Conservation (phyloP, 441 rosid genomes). For the Brassica hybrid region DNA sequence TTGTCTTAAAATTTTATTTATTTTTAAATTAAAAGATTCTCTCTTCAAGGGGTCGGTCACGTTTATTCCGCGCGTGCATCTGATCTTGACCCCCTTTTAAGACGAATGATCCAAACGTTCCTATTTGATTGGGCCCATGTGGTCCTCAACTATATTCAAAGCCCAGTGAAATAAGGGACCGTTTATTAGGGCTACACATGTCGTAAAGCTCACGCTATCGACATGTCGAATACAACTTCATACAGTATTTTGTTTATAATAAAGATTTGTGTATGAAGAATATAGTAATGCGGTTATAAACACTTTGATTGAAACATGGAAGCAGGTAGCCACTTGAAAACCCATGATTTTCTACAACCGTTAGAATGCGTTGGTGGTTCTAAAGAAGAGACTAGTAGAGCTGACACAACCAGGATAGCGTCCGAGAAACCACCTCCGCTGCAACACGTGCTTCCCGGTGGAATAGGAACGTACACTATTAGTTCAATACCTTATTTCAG, state of each 20-base stretch:
- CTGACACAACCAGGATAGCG: constrained; percentile 31
- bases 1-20: background rate
- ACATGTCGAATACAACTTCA: background rate
- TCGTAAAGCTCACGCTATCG: background rate
- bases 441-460: constrained; percentile 77
- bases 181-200: constrained; percentile 30
- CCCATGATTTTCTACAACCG: constrained; percentile 86
- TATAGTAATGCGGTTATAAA: background rate
- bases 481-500: constrained; percentile 57
- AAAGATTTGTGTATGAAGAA: background rate
- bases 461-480: constrained; percentile 78
- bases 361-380: constrained; percentile 60
- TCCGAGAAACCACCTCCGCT: constrained; percentile 58
- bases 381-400: constrained; percentile 56
- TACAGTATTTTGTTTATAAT: background rate
- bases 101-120: constrained; percentile 58
- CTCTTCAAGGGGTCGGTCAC: constrained; percentile 43
- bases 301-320: constrained; percentile 16
- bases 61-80: constrained; percentile 60
- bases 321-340: constrained; percentile 66
- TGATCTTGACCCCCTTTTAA: constrained; percentile 44
- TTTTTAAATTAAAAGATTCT: constrained; percentile 15
- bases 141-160: constrained; percentile 29
- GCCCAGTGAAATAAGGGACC: constrained; percentile 45
- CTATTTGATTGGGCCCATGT: constrained; percentile 49